These are phyloP conservation scores for Corchorus capsularis DNA, from an alignment of 345 rosid genomes.

Conservation along the genomic window DNA sequence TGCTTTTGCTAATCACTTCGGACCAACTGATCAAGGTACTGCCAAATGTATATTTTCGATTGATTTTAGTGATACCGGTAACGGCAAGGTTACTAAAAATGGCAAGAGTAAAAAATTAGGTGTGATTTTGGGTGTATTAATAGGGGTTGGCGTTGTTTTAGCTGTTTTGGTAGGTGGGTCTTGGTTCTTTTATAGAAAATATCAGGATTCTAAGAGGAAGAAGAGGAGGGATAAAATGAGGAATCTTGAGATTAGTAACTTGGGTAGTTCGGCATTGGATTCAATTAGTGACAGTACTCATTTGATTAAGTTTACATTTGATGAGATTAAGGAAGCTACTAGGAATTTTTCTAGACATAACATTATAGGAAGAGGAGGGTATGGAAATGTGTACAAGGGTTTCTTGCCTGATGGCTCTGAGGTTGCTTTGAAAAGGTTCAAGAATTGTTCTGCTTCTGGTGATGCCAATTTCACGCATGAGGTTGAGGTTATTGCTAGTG, in stretches of 20 bases:
- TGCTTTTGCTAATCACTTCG: slow-evolving; percentile 54
- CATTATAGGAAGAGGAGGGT: slow-evolving; percentile 85
- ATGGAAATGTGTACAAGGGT: slow-evolving; percentile 86
- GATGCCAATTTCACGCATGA: slow-evolving; percentile 74
- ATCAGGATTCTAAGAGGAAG: slow-evolving; percentile 29
- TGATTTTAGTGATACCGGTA: slow-evolving; percentile 24
- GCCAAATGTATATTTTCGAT: slow-evolving; percentile 67
- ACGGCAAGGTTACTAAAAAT: slow-evolving; percentile 28
- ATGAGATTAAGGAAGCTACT: slow-evolving; percentile 79
- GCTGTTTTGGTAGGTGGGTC: slow-evolving; percentile 36
- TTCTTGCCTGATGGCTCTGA: slow-evolving; percentile 62
- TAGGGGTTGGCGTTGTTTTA: slow-evolving; percentile 36
- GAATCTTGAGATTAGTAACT: slow-evolving; percentile 34
- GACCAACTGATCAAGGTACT: slow-evolving; percentile 70
- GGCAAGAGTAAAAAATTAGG: slow-evolving; percentile 28
- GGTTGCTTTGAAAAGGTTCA: slow-evolving; percentile 92
- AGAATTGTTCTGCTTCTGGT: slow-evolving; percentile 82
- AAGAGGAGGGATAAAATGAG: slow-evolving; percentile 28
- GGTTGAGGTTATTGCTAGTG: slow-evolving; percentile 89
- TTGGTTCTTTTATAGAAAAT: slow-evolving; percentile 47
- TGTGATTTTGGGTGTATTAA: slow-evolving; percentile 35
- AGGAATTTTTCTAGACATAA: slow-evolving; percentile 67
- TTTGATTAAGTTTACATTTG: slow-evolving; percentile 59
- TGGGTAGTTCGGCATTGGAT: slow-evolving; percentile 43
- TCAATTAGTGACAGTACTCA: slow-evolving; percentile 71